These are phyloP conservation scores for Pneumocystis oryctolagi DNA, from an alignment of 1,139 yeast genomes.

Conservation along the genomic window DNA sequence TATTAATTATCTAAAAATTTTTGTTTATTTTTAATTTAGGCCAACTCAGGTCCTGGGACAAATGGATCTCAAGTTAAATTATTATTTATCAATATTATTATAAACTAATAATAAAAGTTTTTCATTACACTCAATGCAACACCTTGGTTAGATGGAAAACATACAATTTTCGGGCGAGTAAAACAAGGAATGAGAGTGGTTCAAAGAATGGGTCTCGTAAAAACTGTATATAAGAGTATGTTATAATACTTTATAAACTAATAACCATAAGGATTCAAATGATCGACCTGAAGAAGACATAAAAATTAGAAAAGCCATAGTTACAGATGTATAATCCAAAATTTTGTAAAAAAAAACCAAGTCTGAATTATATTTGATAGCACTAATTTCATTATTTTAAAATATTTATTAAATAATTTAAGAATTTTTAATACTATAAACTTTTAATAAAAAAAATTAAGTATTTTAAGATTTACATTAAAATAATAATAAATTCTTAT, in stretches of 20 bases:
- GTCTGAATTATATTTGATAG: not conserved
- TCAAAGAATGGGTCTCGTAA: slow-evolving; percentile 37
- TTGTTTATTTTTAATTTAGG: slow-evolving; percentile 11
- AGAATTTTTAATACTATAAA: too few relatives aligned
- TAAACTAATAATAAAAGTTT: slow-evolving; percentile 23
- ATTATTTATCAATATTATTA: not conserved
- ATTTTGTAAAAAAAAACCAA: not conserved
- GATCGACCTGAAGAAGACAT: slow-evolving; percentile 27
- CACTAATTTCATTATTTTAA: not conserved
- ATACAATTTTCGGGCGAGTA: slow-evolving; percentile 48
- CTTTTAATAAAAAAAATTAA: too few relatives aligned
- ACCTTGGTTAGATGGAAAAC: slow-evolving; percentile 34
- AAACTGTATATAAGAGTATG: slow-evolving; percentile 19
- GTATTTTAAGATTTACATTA: not conserved
- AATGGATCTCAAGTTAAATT: slow-evolving; percentile 25
- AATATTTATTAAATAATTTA: not conserved
- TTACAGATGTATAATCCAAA: not conserved
- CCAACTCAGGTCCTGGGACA: slow-evolving; percentile 25
- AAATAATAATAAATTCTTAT: too few relatives aligned
- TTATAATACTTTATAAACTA: not conserved
- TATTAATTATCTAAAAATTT: not conserved
- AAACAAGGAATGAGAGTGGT: slow-evolving; percentile 40
- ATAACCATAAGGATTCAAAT: slow-evolving; percentile 20
- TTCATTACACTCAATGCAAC: slow-evolving; percentile 37
- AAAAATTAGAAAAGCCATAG: slow-evolving; percentile 9